phyloP scores from a whole-genome alignment of 2,329 filamentous ascomycete genomes.

The Trichoderma afroharzianum region DNA sequence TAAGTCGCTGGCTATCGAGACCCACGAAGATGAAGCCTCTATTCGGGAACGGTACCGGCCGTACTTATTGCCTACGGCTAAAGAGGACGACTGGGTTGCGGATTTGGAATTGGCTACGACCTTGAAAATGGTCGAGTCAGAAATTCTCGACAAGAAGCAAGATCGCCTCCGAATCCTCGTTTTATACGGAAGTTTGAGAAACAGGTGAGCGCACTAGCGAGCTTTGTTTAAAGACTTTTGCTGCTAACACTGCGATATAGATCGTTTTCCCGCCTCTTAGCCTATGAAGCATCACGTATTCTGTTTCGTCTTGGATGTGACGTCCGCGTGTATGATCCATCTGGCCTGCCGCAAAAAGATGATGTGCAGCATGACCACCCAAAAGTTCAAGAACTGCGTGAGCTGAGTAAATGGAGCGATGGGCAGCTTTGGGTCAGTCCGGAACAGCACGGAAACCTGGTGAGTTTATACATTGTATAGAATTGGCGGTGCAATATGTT shows the following conservation, averaged over 20 bases:
- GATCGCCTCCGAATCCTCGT: background rate
- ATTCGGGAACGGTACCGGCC: background rate
- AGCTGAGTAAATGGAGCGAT: background rate
- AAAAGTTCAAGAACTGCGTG: background rate
- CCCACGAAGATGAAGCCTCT: background rate
- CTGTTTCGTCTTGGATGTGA: background rate
- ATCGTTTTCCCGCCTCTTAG: background rate
- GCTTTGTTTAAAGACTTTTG: background rate
- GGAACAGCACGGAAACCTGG: background rate
- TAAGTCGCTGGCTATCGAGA: background rate
- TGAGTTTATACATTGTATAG: background rate
- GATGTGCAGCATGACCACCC: background rate
- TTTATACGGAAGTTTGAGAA: background rate
- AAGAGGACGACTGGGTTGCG: background rate
- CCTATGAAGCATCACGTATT: background rate
- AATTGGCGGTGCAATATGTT: background rate
- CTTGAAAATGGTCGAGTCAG: background rate
- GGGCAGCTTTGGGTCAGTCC: background rate
- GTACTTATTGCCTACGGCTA: background rate
- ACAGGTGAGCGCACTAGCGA: background rate
- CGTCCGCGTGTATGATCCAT: background rate
- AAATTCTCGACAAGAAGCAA: background rate
- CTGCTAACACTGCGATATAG: background rate
- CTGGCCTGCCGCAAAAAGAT: background rate
- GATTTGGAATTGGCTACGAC: background rate